These are phyloP conservation scores for Cenococcum geophilum DNA, from an alignment of 495 filamentous ascomycete genomes.

Conservation along the genomic window DNA sequence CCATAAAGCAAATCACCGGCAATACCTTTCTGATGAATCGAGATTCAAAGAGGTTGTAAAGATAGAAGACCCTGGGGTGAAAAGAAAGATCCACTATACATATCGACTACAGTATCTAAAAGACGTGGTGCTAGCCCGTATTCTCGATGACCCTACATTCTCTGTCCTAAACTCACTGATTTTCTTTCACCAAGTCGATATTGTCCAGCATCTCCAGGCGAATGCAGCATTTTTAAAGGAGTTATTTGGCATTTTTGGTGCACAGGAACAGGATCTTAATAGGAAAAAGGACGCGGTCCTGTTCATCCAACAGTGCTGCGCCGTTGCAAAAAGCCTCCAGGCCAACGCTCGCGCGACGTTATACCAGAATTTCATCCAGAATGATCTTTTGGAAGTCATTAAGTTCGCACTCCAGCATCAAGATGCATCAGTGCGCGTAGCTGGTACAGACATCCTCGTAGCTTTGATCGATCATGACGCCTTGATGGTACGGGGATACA, in stretches of 20 bases:
- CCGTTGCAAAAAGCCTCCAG: conserved; percentile 90
- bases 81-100: conserved; percentile 89
- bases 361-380: conserved; percentile 81
- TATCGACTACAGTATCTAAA: conserved; percentile 98
- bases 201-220: conserved; percentile 82
- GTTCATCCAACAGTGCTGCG: conserved; percentile 94
- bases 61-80: conserved; percentile 73
- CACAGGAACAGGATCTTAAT: conserved; percentile 54
- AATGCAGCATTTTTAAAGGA: conserved; percentile 74
- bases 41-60: conserved; percentile 94
- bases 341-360: conserved; percentile 69
- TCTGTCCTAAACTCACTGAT: conserved; percentile 96
- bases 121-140: conserved; percentile 92
- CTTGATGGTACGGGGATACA: conserved; percentile 83
- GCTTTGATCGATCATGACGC: conserved; percentile 95
- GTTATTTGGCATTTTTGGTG: conserved; percentile 81
- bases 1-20: conserved; percentile 95
- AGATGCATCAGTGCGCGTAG: conserved; percentile 80
- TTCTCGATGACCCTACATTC: conserved; percentile 95
- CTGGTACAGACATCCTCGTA: conserved; percentile 88
- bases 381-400: conserved; percentile 84
- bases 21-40: conserved; percentile 81
- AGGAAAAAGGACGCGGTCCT: conserved; percentile 90
- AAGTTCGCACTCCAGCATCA: conserved; percentile 81
- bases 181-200: conserved; percentile 98